Percentiles rank a stretch among this genome's conserved stretches.
Evolutionary conservation across 306 rosid genomes (phyloP).

Genomic region (Casuarina glauca): DNA sequence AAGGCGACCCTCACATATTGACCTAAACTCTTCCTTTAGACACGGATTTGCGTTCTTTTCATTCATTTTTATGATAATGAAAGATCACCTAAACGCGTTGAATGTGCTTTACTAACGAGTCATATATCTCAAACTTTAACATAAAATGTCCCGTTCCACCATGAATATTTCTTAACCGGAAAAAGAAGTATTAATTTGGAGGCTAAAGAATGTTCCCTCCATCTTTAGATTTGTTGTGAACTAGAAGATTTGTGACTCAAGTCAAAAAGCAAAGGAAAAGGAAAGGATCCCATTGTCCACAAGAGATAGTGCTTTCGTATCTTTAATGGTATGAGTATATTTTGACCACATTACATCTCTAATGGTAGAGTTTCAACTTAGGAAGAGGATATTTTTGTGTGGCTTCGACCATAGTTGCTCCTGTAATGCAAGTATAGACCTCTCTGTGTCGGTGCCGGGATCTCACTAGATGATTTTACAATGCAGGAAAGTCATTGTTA

Average conservation of each 20-base stretch:
- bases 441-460: no score
- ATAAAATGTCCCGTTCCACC: constrained; percentile 14
- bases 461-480: background rate
- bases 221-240: constrained; percentile 49
- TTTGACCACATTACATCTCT: background rate
- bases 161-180: constrained; percentile 17
- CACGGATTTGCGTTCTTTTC: constrained; percentile 21
- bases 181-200: constrained; percentile 28
- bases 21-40: constrained; percentile 12
- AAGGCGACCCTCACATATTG: constrained; percentile 10
- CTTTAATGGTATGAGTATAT: background rate
- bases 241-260: constrained; percentile 47
- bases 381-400: background rate
- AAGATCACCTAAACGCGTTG: constrained; percentile 30
- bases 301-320: constrained; percentile 14
- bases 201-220: constrained; percentile 38
- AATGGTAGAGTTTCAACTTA: background rate
- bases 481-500: constrained; percentile 75
- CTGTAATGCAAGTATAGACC: background rate
- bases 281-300: constrained; percentile 37
- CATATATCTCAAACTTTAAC: constrained; percentile 42
- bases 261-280: constrained; percentile 51
- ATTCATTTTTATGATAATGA: constrained; percentile 2
- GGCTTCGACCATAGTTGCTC: background rate
- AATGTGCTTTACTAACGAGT: constrained; percentile 37